Percentiles rank a stretch among this genome's conserved stretches.
phyloP scores from a whole-genome alignment of 345 rosid genomes.

The Aquilaria malaccensis region DNA sequence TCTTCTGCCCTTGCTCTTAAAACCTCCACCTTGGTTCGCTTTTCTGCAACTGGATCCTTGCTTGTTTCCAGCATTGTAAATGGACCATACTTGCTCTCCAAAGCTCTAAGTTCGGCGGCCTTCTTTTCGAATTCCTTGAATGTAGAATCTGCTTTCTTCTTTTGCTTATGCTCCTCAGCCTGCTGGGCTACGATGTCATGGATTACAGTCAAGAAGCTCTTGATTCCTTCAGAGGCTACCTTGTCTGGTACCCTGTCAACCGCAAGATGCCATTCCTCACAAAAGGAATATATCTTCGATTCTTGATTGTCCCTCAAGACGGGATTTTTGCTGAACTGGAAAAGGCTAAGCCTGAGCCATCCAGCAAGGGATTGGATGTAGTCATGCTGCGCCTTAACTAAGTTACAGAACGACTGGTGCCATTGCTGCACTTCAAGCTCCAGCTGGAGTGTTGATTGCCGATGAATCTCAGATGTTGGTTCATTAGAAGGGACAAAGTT shows the following conservation, averaged over 20 bases:
- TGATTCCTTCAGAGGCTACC: slow-evolving; percentile 97
- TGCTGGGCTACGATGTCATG: slow-evolving; percentile 90
- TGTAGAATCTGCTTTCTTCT: slow-evolving; percentile 65
- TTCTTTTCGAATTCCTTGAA: slow-evolving; percentile 70
- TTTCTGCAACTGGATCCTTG: slow-evolving; percentile 58
- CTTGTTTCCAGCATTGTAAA: slow-evolving; percentile 46
- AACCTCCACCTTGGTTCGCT: slow-evolving; percentile 55
- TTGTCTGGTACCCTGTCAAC: slow-evolving; percentile 86
- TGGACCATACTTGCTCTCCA: slow-evolving; percentile 70
- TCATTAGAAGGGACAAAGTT: slow-evolving; percentile 81
- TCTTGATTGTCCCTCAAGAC: slow-evolving; percentile 39
- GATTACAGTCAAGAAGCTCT: slow-evolving; percentile 69
- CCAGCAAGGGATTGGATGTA: slow-evolving; percentile 83
- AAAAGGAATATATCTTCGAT: slow-evolving; percentile 72
- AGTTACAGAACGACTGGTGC: slow-evolving; percentile 80
- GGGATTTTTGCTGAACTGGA: slow-evolving; percentile 72
- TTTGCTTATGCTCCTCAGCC: slow-evolving; percentile 74
- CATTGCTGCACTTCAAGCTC: slow-evolving; percentile 93
- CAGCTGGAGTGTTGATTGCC: slow-evolving; percentile 84
- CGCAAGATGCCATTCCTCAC: slow-evolving; percentile 90
- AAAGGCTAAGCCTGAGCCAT: slow-evolving; percentile 91
- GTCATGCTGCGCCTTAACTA: slow-evolving; percentile 75
- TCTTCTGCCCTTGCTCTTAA: slow-evolving; percentile 70
- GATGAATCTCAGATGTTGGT: slow-evolving; percentile 86
- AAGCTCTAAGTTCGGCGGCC: slow-evolving; percentile 49